phyloP scores from a whole-genome alignment of 164 flowering plant species.

The Euptelea pleiosperma region DNA sequence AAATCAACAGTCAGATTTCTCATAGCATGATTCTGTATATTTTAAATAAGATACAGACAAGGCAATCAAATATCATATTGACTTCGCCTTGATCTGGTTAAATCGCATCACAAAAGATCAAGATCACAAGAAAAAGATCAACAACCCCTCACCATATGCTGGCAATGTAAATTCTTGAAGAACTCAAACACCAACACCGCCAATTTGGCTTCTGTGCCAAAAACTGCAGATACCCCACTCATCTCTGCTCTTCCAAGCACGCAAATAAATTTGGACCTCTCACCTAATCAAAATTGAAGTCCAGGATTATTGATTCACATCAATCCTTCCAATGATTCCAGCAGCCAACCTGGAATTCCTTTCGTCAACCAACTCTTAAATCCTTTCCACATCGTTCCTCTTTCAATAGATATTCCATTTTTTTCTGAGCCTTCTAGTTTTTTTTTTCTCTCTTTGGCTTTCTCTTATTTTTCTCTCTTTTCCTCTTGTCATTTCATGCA shows the following conservation, averaged over 20 bases:
- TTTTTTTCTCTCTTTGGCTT: not conserved
- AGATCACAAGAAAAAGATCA: slow-evolving; percentile 18
- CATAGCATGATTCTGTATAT: not conserved
- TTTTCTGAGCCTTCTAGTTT: not conserved
- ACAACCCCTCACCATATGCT: slow-evolving; percentile 29
- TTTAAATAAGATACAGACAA: not conserved
- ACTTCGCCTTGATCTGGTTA: not conserved
- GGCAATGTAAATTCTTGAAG: slow-evolving; percentile 11
- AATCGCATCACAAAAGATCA: not conserved
- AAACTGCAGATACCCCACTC: no score
- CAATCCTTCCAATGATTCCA: not conserved
- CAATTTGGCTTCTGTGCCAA: slow-evolving; percentile 13
- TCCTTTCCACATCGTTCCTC: not conserved
- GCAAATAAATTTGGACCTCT: slow-evolving; percentile 6
- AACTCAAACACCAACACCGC: slow-evolving; percentile 12
- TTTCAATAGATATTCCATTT: not conserved
- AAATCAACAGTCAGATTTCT: not conserved
- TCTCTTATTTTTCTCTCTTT: not conserved
- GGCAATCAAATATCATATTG: not conserved
- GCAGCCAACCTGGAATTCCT: not conserved
- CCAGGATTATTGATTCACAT: slow-evolving; percentile 7
- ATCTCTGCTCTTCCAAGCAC: slow-evolving; percentile 13
- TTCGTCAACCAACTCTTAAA: not conserved
- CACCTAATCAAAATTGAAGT: slow-evolving; percentile 1
- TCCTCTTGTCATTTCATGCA: no score